Base-by-base conservation (phyloP, 2,329 filamentous ascomycete genomes). In the Neonectria sp. region DNA sequence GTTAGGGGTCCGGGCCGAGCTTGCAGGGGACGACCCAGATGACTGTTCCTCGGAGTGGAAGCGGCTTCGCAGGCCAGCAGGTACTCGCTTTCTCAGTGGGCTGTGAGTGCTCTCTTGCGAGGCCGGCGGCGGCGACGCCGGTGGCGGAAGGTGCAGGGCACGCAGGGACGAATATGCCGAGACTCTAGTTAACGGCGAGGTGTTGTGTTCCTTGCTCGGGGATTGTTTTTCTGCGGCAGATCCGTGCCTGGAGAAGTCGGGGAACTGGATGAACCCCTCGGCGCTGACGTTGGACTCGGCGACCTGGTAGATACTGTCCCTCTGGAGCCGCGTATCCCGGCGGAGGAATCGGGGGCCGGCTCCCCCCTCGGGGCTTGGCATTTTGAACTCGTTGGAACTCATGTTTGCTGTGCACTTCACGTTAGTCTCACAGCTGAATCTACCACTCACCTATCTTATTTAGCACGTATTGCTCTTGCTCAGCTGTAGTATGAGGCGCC, bases 1-100 rank as follows among this genome's bases (percentile, higher is more conserved):
- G n/a, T 45, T 24, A n/a, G 24, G 49, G 37, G 17, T 67, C 64
- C 11, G 71, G 15, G 37, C 15, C 37, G 37, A 40, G 37, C 17
- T 40, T 40, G 37, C 37, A 17, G 37, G 33, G 11, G 33, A 15
- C 5, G 37, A 40, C 37, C 37, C 37, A 6, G 15, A n/a, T 17
- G 15, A 6, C 9, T 37, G 37, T 5, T 5, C 37, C 6, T 40
- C 15, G 13, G 37, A 40, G 6, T 40, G 15, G 15, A 40, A 40
- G 15, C 15, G 37, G 37, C 15, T 40, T 40, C 40, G 40, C 40
- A 4, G n/a, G n/a, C n/a, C 40, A 24, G 40, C 9, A 12, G 40
- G 40, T 21, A 45, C 40, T 40, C 37, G 37, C 37, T 40, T 40
- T 40, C 37, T 15, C 15, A 40, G 15, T 15, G 37, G 37, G 37